Evolutionary conservation across 371 early-diverging fungal genomes (phyloP), one percentile per base, ranked within the genome.

Genomic region (Apophysomyces trapeziformis): DNA sequence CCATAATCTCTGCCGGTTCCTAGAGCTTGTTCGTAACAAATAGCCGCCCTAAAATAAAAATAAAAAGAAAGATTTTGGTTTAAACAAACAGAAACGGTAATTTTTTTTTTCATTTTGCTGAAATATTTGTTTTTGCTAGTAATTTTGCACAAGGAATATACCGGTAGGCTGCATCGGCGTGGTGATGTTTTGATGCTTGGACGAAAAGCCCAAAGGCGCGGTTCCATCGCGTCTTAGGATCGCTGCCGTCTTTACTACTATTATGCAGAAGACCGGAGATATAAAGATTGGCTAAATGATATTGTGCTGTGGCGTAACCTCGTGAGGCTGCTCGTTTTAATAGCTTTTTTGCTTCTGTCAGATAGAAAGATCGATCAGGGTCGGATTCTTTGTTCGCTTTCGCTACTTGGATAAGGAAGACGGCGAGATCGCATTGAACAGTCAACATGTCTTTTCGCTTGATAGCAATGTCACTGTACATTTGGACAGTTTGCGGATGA

Each of bases 381-480:
- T 68, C 68, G 4, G 63, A 59, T 6, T 58, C 32, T 39, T 74
- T 73, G 60, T 78, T 46, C 4, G 76, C 63, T 26, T 81, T 77
- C 39, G 84, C 84, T n/a, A 79, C 75, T 14, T 80, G 78, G 7
- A 86, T 76, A 68, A 87, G 75, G 57, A 83, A 85, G 12, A 77
- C 79, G 3, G 89, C 89, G 73, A 92, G 90, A 58, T 88, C 88
- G 37, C 89, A 80, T 70, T 87, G 90, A 18, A 86, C 73, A 26
- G 32, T 26, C 16, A 73, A 75, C 0, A 87, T 86, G 67, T 90
- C 89, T 37, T 84, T 85, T 57, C 85, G 84, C 69, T 84, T 83
- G 70, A 86, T 89, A 11, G 89, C 90, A 63, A 89, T 89, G 58
- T 89, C 87, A 16, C 90, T 76, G 68, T 89, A 89, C 72, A 83